Conservation (phyloP, 306 rosid species). For the Rosa lucieae region DNA sequence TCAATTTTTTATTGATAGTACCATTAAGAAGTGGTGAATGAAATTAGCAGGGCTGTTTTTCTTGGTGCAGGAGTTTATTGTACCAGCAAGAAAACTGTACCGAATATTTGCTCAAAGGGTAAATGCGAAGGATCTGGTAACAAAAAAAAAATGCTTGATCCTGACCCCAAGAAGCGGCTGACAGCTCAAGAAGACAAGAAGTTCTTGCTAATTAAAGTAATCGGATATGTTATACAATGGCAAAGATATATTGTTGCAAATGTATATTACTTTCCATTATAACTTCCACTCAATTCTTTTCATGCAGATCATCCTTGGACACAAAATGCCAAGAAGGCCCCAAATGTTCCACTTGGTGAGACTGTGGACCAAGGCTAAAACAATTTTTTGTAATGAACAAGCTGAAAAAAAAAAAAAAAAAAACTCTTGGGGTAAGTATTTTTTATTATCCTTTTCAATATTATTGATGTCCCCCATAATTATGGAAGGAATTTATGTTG, state of each 20-base stretch:
- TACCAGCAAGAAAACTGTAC: no score
- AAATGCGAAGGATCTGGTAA: no score
- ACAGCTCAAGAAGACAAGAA: constrained; percentile 35
- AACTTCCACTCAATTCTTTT: background rate
- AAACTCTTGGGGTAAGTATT: no score
- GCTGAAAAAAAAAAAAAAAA: background rate
- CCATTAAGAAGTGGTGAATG: no score
- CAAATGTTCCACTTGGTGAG: constrained; percentile 59
- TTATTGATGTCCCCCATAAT: no score
- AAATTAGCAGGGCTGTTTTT: no score
- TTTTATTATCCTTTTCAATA: no score
- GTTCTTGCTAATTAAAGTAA: constrained; percentile 39
- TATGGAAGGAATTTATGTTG: no score
- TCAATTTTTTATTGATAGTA: no score
- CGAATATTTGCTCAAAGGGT: no score
- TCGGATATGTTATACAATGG: background rate
- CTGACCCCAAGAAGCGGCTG: constrained; percentile 45
- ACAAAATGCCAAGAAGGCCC: constrained; percentile 60
- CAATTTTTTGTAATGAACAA: constrained; percentile 66
- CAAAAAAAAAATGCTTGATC: constrained; percentile 36
- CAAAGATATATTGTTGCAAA: constrained; percentile 1
- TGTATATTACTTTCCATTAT: background rate
- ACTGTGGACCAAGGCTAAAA: constrained; percentile 44
- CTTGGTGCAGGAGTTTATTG: no score
- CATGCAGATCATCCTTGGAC: constrained; percentile 55